These are phyloP conservation scores for Cladosporium halotolerans DNA, from an alignment of 2,329 filamentous ascomycete genomes.

Conservation along the genomic window DNA sequence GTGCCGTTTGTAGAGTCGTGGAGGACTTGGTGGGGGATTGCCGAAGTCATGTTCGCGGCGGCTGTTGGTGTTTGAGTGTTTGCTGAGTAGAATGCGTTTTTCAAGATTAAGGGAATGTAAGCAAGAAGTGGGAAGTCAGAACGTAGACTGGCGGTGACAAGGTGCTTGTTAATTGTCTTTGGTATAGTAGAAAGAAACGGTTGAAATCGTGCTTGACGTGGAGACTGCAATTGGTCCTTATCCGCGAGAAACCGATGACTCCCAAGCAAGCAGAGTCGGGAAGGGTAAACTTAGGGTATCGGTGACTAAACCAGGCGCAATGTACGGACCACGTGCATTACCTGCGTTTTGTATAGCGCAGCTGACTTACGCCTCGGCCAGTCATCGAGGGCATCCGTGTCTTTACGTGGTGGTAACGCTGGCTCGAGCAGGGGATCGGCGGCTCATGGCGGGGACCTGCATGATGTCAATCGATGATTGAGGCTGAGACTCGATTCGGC, in stretches of 20 bases:
- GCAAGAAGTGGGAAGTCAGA: too few relatives aligned
- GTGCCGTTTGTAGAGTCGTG: constrained; percentile 4
- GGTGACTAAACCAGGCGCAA: too few relatives aligned
- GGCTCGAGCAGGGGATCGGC: background rate
- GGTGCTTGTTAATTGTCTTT: too few relatives aligned
- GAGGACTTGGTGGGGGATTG: constrained; percentile 12
- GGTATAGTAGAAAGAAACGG: too few relatives aligned
- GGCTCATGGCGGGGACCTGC: constrained; percentile 8
- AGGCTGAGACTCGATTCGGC: background rate
- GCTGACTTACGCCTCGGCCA: background rate
- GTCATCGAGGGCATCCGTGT: background rate
- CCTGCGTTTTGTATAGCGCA: background rate
- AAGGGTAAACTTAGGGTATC: too few relatives aligned
- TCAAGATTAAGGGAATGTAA: too few relatives aligned
- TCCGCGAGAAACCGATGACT: background rate
- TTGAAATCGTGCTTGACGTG: background rate
- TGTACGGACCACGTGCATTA: too few relatives aligned
- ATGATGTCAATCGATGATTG: constrained; percentile 2
- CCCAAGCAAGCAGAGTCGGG: too few relatives aligned
- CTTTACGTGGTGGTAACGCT: background rate
- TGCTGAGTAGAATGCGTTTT: background rate
- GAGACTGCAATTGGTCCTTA: background rate
- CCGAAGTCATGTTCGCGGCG: background rate
- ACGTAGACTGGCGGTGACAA: too few relatives aligned
- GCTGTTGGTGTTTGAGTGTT: too few relatives aligned